phyloP scores from a whole-genome alignment of 1,139 yeast species.

The Diutina rugosa region DNA sequence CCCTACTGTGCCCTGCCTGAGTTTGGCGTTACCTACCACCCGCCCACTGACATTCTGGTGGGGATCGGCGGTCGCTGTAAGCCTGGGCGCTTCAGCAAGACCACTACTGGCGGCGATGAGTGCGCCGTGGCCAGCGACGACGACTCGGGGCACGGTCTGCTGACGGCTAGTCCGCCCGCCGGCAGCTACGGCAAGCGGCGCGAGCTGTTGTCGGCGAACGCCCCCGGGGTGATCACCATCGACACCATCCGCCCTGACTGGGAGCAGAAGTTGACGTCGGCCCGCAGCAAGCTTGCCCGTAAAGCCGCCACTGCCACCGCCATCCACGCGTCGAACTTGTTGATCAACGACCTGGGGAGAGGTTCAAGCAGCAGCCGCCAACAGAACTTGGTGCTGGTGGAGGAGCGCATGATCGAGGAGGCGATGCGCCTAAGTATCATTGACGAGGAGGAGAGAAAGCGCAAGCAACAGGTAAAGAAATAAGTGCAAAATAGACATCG shows the following conservation, averaged over 20 bases:
- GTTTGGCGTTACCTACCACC: conserved; percentile 72
- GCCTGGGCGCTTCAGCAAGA: conserved; percentile 17
- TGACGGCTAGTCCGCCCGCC: conserved; percentile 4
- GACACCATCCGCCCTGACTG: conserved; percentile 88
- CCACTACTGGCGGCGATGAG: conserved; percentile 1
- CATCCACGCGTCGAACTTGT: conserved; percentile 42
- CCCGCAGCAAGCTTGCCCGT: conserved; percentile 68
- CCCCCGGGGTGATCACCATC: conserved; percentile 58
- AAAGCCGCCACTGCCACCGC: conserved; percentile 92
- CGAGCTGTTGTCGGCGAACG: conserved; percentile 43
- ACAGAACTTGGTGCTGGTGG: conserved; percentile 24
- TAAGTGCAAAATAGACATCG: not conserved
- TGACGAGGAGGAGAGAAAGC: conserved; percentile 49
- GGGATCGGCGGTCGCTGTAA: conserved; percentile 39
- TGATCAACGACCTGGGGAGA: conserved; percentile 36
- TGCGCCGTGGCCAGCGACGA: conserved; percentile 2
- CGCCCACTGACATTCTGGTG: conserved; percentile 40
- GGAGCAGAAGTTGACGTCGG: conserved; percentile 61
- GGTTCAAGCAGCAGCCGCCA: conserved; percentile 4
- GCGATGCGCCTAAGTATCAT: conserved; percentile 63
- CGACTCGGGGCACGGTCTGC: conserved; percentile 3
- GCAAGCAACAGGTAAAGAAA: not conserved
- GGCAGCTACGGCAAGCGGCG: conserved; percentile 11
- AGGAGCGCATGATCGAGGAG: conserved; percentile 73
- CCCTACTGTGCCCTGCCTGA: conserved; percentile 88